phyloP scores from a whole-genome alignment of 2,329 filamentous ascomycete genomes.

The Colletotrichum coccodes region DNA sequence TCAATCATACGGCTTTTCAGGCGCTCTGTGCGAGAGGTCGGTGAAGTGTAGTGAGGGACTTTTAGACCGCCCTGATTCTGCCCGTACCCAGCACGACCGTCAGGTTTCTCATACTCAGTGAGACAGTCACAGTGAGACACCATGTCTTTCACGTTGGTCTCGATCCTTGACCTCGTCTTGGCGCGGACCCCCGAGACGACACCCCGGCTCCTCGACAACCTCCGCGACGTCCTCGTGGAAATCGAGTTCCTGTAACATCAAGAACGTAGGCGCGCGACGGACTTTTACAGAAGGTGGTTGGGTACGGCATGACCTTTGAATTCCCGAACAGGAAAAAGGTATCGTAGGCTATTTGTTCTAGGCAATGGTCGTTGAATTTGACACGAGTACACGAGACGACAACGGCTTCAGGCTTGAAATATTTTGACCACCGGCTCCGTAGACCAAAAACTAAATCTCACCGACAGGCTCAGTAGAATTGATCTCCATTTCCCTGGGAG shows the following conservation, averaged over 20 bases:
- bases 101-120: neutral
- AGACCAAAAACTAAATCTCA: too few species aligned
- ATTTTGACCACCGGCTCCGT: too few species aligned
- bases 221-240: constrained; percentile 82
- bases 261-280: constrained; percentile 78
- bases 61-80: too few species aligned
- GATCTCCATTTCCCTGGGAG: too few species aligned
- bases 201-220: constrained; percentile 74
- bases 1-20: neutral
- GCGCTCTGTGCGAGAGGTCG: neutral
- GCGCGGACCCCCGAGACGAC: constrained; percentile 74
- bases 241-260: constrained; percentile 91
- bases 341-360: constrained; percentile 33
- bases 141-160: constrained; percentile 80
- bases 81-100: neutral
- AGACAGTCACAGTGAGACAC: neutral
- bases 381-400: neutral
- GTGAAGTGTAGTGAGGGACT: neutral
- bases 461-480: too few species aligned
- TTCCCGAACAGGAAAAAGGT: constrained; percentile 82
- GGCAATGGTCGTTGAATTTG: neutral
- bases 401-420: constrained; percentile 62
- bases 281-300: constrained; percentile 72
- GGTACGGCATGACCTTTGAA: constrained; percentile 76
- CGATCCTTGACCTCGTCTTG: constrained; percentile 79